Evolutionary conservation across 2,329 filamentous ascomycete genomes (phyloP), one percentile per base, ranked within the genome.

Genomic region (Apiospora aurea): DNA sequence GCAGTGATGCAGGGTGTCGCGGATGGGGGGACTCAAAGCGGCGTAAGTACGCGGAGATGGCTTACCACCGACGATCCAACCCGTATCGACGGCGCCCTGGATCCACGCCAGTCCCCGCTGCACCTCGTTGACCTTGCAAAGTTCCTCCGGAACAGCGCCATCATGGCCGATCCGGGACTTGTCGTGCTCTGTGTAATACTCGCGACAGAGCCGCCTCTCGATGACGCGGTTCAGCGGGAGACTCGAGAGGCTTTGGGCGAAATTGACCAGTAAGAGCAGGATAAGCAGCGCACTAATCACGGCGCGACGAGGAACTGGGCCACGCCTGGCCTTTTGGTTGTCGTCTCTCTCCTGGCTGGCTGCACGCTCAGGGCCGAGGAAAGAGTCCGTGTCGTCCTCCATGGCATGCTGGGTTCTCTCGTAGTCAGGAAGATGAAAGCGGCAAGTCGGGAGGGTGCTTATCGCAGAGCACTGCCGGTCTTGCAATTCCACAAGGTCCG

Each of bases 101-200:
- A 89, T 81, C 81, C 85, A 84, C 2, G 87, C 88, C 11, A 90
- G 79, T 21, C 80, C 79, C 71, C 84, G 80, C 76, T 90, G 88
- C 6, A 90, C 82, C 16, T 77, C 77, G 71, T 88, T 83, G 13
- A 87, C 77, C 76, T 90, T 90, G 78, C 88, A 90, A 4, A 88
- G 76, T 72, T 82, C 79, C 77, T 90, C 88, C 1, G 84, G 81
- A 1, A 90, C 79, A 29, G 78, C 78, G 5, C 84, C 85, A 69
- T 82, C 81, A 0, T 78, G 64, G 1, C 70, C 74, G 16, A 84
- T 77, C 4, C 75, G 72, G 0, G 79, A 78, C 1, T 84, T 84
- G 13, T 87, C 82, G 3, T 82, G 78, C 10, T 70, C 74, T 18
- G 72, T 72, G 75, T 89, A 90, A 76, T 88, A 84, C 26, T 87